Evolutionary conservation across 2,329 filamentous ascomycete species (phyloP), one percentile per base, ranked within the genome.

Genomic region (Whalleya microplaca): DNA sequence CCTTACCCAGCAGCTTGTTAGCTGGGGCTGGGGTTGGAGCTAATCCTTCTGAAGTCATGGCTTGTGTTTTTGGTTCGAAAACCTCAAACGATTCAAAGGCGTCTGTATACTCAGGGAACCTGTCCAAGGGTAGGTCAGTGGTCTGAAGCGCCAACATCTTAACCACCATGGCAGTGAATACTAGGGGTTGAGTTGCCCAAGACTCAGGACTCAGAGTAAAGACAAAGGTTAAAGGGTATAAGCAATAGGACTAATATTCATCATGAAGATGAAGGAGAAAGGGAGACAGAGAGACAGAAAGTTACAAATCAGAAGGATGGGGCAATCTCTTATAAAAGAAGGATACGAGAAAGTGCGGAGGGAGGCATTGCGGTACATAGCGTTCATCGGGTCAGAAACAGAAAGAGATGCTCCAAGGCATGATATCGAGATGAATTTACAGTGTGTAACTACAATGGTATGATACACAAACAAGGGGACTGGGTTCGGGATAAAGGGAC

Each of bases 21-120:
- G 72, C 71, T 58, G 71, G 68, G 50, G 69, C 63, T 45, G 69
- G 64, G 65, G 75, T 72, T 60, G 65, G 66, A 64, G 75, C 72
- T 63, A 63, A 70, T 60, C 65, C 65, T 55, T 66, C 65, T 29
- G 68, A 64, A 66, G 71, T 64, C 71, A 75, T 75, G 66, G 57
- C 72, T 60, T 68, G 55, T 32, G 52, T 41, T 43, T 59, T 56
- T 29, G 46, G 23, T 41, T 63, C 59, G 29, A 56, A 55, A 18
- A 46, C 52, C 51, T 62, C 56, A 42, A 63, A 51, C 27, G 73
- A 66, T 59, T 75, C 71, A 48, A 74, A 64, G 20, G 74, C 72
- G 66, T 78, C 77, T 64, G 68, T 67, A 63, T 78, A 79, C n/a
- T 76, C 73, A 42, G 76, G 77, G 59, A 80, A 80, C 57, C 74